phyloP scores from a whole-genome alignment of 169 alveolate species.

The Cryptosporidium sp. region DNA sequence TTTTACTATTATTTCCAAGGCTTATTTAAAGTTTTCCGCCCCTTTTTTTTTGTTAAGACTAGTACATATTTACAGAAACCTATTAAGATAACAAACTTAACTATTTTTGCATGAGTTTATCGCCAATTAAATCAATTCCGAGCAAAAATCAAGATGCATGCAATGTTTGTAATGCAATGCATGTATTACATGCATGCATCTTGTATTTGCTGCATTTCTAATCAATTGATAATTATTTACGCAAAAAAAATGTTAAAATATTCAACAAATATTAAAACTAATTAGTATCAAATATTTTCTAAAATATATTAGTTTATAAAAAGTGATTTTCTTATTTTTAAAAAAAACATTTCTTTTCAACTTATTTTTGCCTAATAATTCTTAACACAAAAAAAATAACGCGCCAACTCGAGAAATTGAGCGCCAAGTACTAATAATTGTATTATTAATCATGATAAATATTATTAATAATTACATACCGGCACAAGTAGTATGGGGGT shows the following conservation, averaged over 20 bases:
- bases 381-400: neutral
- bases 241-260: neutral
- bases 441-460: too few species aligned
- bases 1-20: neutral
- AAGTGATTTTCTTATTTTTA: too few species aligned
- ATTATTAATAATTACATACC: neutral
- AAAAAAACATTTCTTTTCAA: too few species aligned
- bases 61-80: neutral
- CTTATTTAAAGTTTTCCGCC: neutral
- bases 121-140: neutral
- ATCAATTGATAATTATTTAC: neutral
- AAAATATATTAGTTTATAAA: too few species aligned
- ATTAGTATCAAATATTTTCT: neutral
- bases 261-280: neutral
- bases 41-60: neutral
- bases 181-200: slow-evolving; percentile 1
- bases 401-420: neutral
- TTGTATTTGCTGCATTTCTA: neutral
- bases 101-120: neutral
- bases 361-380: too few species aligned
- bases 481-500: slow-evolving; percentile 6
- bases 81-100: neutral
- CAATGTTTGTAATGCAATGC: neutral
- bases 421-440: neutral
- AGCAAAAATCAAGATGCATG: neutral